Percentiles rank a stretch among this genome's conserved stretches.
These are phyloP conservation scores for Sorghum bicolor DNA, from an alignment of 176 grass and related monocot genomes.

Conservation along the genomic window DNA sequence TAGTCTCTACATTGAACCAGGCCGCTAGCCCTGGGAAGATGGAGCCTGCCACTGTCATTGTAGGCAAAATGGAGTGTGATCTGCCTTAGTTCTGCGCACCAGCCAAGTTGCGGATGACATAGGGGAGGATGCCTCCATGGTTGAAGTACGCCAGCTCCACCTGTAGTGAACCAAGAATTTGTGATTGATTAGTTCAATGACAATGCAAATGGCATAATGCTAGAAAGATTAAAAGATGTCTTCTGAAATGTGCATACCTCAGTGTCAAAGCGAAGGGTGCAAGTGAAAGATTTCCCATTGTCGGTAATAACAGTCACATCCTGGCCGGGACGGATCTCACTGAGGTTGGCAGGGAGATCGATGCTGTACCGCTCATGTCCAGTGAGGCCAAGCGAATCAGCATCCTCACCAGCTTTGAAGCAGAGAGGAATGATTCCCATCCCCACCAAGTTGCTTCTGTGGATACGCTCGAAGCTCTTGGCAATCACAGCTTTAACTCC, in stretches of 20 bases:
- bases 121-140: conserved; percentile 92
- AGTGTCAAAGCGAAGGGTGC: conserved; percentile 72
- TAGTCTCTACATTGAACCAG: neutral
- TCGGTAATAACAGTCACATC: conserved; percentile 66
- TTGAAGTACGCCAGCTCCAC: conserved; percentile 93
- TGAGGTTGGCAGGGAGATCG: conserved; percentile 56
- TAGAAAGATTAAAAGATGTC: neutral
- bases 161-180: conserved; percentile 34
- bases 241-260: conserved; percentile 56
- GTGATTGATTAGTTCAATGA: neutral
- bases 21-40: no score
- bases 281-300: conserved; percentile 77
- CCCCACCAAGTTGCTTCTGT: conserved; percentile 93
- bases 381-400: conserved; percentile 83
- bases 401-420: conserved; percentile 85
- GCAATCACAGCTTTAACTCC: conserved; percentile 94
- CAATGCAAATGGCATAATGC: neutral
- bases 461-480: conserved; percentile 99
- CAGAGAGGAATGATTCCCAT: conserved; percentile 96
- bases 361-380: conserved; percentile 87
- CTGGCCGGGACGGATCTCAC: conserved; percentile 85
- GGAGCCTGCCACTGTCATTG: neutral
- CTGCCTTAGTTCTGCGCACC: conserved; percentile 43
- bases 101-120: conserved; percentile 77
- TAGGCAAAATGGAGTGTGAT: neutral